Conservation (phyloP, 1,139 yeast genomes). For the Taiozyma onychis region DNA sequence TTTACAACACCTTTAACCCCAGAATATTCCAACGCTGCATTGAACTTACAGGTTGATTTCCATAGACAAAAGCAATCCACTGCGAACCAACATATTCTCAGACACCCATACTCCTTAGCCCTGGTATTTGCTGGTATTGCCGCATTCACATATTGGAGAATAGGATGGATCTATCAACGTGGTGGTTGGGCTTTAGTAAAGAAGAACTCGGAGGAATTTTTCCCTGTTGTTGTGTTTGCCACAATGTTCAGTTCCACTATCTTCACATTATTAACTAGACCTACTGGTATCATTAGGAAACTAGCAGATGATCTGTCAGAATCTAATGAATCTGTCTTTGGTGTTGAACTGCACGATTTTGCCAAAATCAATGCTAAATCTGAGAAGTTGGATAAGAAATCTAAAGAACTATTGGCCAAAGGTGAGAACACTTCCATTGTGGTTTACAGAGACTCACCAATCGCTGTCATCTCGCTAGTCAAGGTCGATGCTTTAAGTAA, state of each 20-base stretch:
- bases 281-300: slow-evolving; percentile 33
- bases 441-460: slow-evolving; percentile 60
- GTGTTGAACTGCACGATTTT: slow-evolving; percentile 46
- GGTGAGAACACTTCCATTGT: slow-evolving; percentile 47
- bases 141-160: slow-evolving; percentile 25
- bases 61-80: slow-evolving; percentile 50
- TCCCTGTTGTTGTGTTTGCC: slow-evolving; percentile 24
- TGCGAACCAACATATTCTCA: slow-evolving; percentile 43
- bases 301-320: slow-evolving; percentile 45
- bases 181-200: slow-evolving; percentile 27
- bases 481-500: slow-evolving; percentile 26
- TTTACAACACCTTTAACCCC: slow-evolving; percentile 43
- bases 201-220: slow-evolving; percentile 32
- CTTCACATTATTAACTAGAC: slow-evolving; percentile 28
- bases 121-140: slow-evolving; percentile 23
- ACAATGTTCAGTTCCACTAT: slow-evolving; percentile 22
- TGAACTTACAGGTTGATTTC: slow-evolving; percentile 60
- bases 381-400: slow-evolving; percentile 23
- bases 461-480: slow-evolving; percentile 48
- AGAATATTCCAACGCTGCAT: slow-evolving; percentile 50
- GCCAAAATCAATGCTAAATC: slow-evolving; percentile 29
- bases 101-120: slow-evolving; percentile 38
- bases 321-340: slow-evolving; percentile 43
- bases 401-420: slow-evolving; percentile 31
- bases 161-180: slow-evolving; percentile 26